These are phyloP conservation scores for Saccharum hybrid DNA, from an alignment of 202 grass and related monocot genomes.

Conservation along the genomic window DNA sequence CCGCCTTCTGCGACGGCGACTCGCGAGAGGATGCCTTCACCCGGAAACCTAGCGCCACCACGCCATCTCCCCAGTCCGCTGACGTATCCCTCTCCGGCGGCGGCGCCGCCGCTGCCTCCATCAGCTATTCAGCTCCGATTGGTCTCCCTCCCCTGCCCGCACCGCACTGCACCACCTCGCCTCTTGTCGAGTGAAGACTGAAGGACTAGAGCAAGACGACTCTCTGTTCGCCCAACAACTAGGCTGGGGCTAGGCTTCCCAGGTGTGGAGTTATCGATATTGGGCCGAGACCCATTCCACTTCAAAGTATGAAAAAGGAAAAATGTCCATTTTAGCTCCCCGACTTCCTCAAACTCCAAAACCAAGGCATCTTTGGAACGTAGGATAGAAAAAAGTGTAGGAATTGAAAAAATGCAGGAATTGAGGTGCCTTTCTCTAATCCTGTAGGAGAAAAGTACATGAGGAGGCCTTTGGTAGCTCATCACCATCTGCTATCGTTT, in stretches of 20 bases:
- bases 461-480: no score
- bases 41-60: slow-evolving; percentile 62
- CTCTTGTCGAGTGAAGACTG: slow-evolving; percentile 5
- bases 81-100: slow-evolving; percentile 40
- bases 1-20: slow-evolving; percentile 78
- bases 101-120: slow-evolving; percentile 30
- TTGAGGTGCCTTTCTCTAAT: no score
- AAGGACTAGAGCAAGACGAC: slow-evolving; percentile 22
- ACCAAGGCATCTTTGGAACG: no score
- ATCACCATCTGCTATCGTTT: no score
- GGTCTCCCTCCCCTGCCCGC: background rate
- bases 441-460: no score
- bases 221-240: background rate
- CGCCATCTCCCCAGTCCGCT: slow-evolving; percentile 66
- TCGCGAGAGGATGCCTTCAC: slow-evolving; percentile 90
- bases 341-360: no score
- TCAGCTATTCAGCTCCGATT: slow-evolving; percentile 17
- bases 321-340: no score
- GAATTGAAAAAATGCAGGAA: no score
- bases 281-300: no score
- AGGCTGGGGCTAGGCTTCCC: background rate
- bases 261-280: background rate
- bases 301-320: no score
- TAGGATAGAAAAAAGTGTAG: no score
- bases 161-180: background rate